Base-by-base conservation (phyloP, 148 eudicot species). In the Camellia japonica region DNA sequence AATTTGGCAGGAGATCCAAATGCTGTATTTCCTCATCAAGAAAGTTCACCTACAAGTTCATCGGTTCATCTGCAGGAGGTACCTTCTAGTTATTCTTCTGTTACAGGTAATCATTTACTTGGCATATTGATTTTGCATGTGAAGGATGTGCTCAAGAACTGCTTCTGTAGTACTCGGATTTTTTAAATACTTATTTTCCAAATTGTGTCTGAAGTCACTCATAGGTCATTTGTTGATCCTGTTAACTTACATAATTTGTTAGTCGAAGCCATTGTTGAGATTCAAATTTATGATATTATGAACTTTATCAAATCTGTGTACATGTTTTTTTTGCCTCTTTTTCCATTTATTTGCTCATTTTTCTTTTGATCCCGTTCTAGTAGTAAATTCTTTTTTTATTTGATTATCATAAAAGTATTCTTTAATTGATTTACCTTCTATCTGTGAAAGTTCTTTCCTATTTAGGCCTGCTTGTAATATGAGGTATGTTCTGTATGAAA, bases 11-110 rank as follows among this genome's bases (percentile, higher is more conserved):
- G 87, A 82, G 91, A 90, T 78, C 54, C 87, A 78, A 75, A 74
- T 79, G 77, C 89, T 80, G 80, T 84, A 58, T 91, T 82, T 82
- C 85, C 86, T 82, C 89, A 80, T 78, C 90, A 83, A 82, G 89
- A 88, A 83, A 86, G 82, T 78, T 78, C 88, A 80, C 79, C 90
- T 71, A 82, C 87, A 77, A 90, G 82, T 78, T 71, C 93, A 82
- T 80, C 88, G 56, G 89, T 83, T 90, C 93, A 89, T 89, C 95
- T 91, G 99, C 99, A 91, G 99, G 99, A 96, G 99, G 99, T 96
- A 93, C 94, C 99, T 96, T 96, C 95, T 93, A 96, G 98, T 96
- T 93, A 96, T 96, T 92, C 97, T 91, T 90, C 97, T 92, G 80
- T 89, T 86, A 81, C 97, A 96, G 99, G 99, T 96, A 96, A 96